Percentiles rank a stretch among this genome's conserved stretches.
Conservation (phyloP, 345 rosid species). For the Alliaria petiolata region DNA sequence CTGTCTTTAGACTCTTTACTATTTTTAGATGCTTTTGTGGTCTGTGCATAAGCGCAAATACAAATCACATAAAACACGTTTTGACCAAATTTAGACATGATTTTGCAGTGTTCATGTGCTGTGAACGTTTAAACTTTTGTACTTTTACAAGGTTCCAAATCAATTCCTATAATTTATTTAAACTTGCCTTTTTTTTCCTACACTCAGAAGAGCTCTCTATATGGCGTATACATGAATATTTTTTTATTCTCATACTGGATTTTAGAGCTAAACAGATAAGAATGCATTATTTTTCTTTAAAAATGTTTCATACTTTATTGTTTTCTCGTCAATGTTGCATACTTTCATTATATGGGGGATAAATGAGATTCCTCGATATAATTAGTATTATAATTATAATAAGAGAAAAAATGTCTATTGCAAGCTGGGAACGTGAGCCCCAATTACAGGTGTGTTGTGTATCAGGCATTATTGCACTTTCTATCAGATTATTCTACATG, state of each 20-base stretch:
- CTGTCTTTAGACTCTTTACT: neutral
- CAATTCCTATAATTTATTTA: neutral
- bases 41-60: slow-evolving; percentile 6
- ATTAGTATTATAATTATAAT: neutral
- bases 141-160: neutral
- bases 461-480: slow-evolving; percentile 28
- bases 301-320: slow-evolving; percentile 11
- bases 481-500: slow-evolving; percentile 16
- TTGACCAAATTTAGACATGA: slow-evolving; percentile 19
- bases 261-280: neutral
- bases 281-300: neutral
- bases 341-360: slow-evolving; percentile 3
- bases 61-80: slow-evolving; percentile 17
- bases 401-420: neutral
- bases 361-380: slow-evolving; percentile 20
- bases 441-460: slow-evolving; percentile 22
- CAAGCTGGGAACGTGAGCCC: slow-evolving; percentile 39
- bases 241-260: neutral
- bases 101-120: neutral
- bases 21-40: slow-evolving; percentile 10
- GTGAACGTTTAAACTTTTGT: neutral
- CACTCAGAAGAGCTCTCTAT: neutral
- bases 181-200: neutral
- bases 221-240: neutral
- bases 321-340: slow-evolving; percentile 17